These are phyloP conservation scores for Apiospora marii DNA, from an alignment of 2,329 filamentous ascomycete species.

Conservation along the genomic window DNA sequence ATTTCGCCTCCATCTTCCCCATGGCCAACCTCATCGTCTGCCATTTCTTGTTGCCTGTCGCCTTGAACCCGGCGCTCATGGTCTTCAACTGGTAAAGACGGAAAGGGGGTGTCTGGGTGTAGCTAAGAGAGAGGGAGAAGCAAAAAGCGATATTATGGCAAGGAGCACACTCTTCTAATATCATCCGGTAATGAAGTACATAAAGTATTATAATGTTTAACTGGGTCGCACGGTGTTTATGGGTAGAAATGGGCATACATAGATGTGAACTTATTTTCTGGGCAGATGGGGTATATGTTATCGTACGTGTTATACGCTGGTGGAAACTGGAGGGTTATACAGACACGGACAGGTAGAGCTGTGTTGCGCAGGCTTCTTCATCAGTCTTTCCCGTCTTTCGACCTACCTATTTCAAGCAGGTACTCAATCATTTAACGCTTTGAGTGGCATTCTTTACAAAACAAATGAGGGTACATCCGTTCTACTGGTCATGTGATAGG, in stretches of 20 bases:
- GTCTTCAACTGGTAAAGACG: constrained; percentile 63
- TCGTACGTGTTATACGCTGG: not conserved
- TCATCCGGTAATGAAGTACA: constrained; percentile 18
- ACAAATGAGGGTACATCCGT: not conserved
- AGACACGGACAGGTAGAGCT: not conserved
- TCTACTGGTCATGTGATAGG: not conserved
- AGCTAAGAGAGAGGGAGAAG: not conserved
- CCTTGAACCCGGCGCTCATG: constrained; percentile 70
- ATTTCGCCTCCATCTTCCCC: constrained; percentile 68
- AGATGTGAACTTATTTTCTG: not conserved
- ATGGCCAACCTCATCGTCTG: constrained; percentile 58
- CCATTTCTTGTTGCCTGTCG: constrained; percentile 66
- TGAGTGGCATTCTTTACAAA: not conserved
- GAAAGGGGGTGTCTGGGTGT: not conserved
- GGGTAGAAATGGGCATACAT: constrained; percentile 4
- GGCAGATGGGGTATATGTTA: not conserved
- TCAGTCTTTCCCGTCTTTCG: not conserved
- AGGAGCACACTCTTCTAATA: not conserved
- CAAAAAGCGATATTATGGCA: not conserved
- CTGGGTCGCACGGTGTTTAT: constrained; percentile 7
- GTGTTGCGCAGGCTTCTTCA: not conserved
- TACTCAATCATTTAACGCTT: not conserved
- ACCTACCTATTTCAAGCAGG: not conserved
- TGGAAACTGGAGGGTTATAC: not conserved
- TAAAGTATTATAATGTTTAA: constrained; percentile 20